Evolutionary conservation across 305 asterid genomes (phyloP), one percentile per base, ranked within the genome.

Genomic region (Fraxinus greggii): DNA sequence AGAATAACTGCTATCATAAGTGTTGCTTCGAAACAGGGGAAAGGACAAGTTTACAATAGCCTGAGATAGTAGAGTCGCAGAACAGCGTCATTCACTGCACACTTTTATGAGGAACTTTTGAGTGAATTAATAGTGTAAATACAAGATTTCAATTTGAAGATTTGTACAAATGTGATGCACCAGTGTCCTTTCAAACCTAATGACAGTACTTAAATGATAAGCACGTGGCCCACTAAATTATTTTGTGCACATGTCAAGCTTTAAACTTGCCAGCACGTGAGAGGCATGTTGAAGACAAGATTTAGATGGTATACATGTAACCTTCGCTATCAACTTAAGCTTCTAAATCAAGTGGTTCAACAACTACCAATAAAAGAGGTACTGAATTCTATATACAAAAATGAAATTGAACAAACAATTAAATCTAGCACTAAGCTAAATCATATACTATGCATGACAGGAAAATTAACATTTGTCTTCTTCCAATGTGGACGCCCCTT

Each of bases 151-250:
- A 75, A 45, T 36, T n/a, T 72, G 79, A 40, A 80, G 56, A 77
- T 40, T 56, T 36, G 82, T 36, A 76, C 70, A 67, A 69, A 80
- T 61, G 29, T 78, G 72, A 38, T 65, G 81, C 79, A 80, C 75
- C 81, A 17, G 72, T 10, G 32, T 17, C 6, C 69, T 72, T 35
- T 28, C 59, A 69, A 24, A 48, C 63, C 72, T 33, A 67, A 67
- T 42, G 13, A 67, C 35, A 28, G 33, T 28, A 28, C 15, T 28
- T 67, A 3, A 26, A 26, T 67, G 19, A 15, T 67, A 67, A 59
- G 69, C 35, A 67, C 21, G 3, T 28, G 36, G 17, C 74, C 35
- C 35, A 67, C 38, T 67, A 10, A 67, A 26, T 28, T 67, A 67
- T 59, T 59, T 59, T 59, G 69, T 59, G 29, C 29, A 7, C 69